Percentiles rank a stretch among this genome's conserved stretches.
These are phyloP conservation scores for Larix kaempferi DNA, from an alignment of 75 land plant species.

Conservation along the genomic window DNA sequence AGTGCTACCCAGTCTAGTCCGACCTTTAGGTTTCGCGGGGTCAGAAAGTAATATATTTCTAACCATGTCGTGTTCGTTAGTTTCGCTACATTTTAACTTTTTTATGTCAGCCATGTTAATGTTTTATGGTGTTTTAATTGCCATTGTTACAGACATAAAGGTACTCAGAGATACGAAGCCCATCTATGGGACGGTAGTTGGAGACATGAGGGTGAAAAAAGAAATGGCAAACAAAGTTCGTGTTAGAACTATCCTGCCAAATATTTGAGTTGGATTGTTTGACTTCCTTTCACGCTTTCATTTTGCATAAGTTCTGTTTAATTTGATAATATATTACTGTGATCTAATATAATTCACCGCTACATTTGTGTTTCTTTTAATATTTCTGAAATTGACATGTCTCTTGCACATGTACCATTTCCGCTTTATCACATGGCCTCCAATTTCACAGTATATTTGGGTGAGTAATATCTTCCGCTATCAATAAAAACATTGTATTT, in stretches of 20 bases:
- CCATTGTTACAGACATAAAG: constrained; percentile 27
- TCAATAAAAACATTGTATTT: too few relatives aligned
- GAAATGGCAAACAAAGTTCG: constrained; percentile 64
- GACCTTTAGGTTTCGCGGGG: too few relatives aligned
- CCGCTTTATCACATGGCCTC: background rate
- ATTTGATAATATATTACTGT: background rate
- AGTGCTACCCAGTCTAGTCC: too few relatives aligned
- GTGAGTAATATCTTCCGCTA: background rate
- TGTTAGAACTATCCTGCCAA: background rate
- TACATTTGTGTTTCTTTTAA: too few relatives aligned
- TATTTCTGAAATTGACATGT: background rate
- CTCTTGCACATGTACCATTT: background rate
- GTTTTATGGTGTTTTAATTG: too few relatives aligned
- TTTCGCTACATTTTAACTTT: too few relatives aligned
- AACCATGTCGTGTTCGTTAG: too few relatives aligned
- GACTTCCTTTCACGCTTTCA: background rate
- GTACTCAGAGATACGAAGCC: constrained; percentile 57
- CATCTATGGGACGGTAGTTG: constrained; percentile 65
- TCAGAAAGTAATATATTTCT: too few relatives aligned
- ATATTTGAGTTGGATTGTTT: background rate
- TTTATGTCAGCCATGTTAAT: too few relatives aligned
- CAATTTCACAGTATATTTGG: constrained; percentile 15
- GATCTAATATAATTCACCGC: too few relatives aligned
- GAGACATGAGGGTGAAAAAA: constrained; percentile 44
- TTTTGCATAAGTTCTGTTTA: background rate